A percentile compares a stretch with the other conserved stretches of the same genome.
phyloP scores from a whole-genome alignment of 2,329 filamentous ascomycete genomes.

The Talaromyces verruculosus region DNA sequence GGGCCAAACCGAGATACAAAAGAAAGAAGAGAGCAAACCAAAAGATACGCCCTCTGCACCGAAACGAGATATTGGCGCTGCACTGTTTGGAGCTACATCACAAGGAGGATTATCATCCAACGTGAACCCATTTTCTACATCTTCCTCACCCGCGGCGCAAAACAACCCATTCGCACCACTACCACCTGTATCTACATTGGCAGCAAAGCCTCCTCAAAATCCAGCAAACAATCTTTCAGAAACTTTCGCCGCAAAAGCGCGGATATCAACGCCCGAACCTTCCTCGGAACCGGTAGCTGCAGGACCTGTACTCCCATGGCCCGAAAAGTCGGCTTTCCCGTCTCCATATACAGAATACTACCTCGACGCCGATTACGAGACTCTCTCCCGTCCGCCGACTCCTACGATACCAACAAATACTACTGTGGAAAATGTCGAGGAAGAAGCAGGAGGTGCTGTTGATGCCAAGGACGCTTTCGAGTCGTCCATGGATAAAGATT shows the following conservation, averaged over 20 bases:
- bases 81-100: conserved; percentile 60
- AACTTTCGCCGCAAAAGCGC: conserved; percentile 71
- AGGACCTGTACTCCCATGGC: conserved; percentile 70
- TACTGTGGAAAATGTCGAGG: conserved; percentile 43
- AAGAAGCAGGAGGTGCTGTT: conserved; percentile 35
- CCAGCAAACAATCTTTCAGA: conserved; percentile 65
- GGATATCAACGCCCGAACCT: conserved; percentile 46
- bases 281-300: conserved; percentile 36
- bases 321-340: conserved; percentile 63
- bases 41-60: conserved; percentile 23
- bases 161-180: conserved; percentile 63
- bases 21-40: conserved; percentile 24
- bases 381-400: conserved; percentile 60
- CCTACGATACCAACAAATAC: conserved; percentile 52
- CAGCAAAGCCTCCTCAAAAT: conserved; percentile 43
- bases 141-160: conserved; percentile 34
- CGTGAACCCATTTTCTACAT: conserved; percentile 60
- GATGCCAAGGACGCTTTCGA: conserved; percentile 71
- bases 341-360: conserved; percentile 72
- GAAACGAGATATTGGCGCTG: conserved; percentile 50
- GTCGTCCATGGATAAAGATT: conserved; percentile 70
- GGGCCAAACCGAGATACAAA: conserved; percentile 34
- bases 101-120: conserved; percentile 48
- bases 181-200: conserved; percentile 40
- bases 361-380: conserved; percentile 90